Evolutionary conservation across 257 asterid species (phyloP).

Genomic region (Solanum okadae): DNA sequence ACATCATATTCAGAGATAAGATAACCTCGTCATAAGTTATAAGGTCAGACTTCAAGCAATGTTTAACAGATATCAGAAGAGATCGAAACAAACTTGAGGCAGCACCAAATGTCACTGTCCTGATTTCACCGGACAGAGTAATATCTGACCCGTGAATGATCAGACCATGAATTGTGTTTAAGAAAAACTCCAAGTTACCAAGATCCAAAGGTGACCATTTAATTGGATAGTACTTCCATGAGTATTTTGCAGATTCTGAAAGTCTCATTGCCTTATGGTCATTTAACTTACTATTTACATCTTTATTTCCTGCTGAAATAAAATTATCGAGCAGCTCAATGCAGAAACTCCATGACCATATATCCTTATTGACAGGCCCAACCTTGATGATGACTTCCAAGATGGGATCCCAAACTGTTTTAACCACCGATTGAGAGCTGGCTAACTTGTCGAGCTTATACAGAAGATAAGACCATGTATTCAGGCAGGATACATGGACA

Average conservation of each 20-base stretch:
- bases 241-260: constrained; percentile 27
- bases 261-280: constrained; percentile 18
- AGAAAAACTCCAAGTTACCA: constrained; percentile 48
- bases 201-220: constrained; percentile 55
- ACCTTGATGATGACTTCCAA: constrained; percentile 39
- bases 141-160: constrained; percentile 31
- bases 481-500: constrained; percentile 63
- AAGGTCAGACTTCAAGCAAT: constrained; percentile 26
- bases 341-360: constrained; percentile 55
- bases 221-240: constrained; percentile 41
- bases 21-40: constrained; percentile 42
- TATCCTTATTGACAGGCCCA: constrained; percentile 42
- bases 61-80: constrained; percentile 47
- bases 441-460: constrained; percentile 58
- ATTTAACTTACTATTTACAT: constrained; percentile 9
- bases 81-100: constrained; percentile 52
- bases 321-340: constrained; percentile 52
- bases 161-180: constrained; percentile 41
- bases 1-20: constrained; percentile 42
- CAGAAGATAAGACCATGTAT: constrained; percentile 72
- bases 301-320: constrained; percentile 31
- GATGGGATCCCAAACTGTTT: constrained; percentile 64
- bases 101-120: constrained; percentile 28
- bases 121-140: constrained; percentile 22
- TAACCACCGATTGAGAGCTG: constrained; percentile 30